Conservation (phyloP, 805 yeast species). For the Spathaspora boniae region DNA sequence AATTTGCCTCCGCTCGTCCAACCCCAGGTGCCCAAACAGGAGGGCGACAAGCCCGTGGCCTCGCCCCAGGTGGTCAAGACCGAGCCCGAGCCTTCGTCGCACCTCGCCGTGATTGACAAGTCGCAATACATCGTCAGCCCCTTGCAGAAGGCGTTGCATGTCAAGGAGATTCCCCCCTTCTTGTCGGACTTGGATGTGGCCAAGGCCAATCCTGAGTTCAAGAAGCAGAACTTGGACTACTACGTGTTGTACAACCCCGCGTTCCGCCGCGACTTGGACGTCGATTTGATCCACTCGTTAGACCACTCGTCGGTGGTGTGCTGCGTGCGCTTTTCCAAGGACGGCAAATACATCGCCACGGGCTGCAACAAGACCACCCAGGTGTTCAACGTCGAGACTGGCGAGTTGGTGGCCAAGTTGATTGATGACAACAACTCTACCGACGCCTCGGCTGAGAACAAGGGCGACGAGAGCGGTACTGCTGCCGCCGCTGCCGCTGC, state of each 20-base stretch:
- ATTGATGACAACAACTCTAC: slow-evolving; percentile 63
- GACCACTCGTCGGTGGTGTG: slow-evolving; percentile 95
- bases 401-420: slow-evolving; percentile 81
- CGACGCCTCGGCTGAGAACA: slow-evolving; percentile 41
- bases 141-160: slow-evolving; percentile 49
- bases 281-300: slow-evolving; percentile 82
- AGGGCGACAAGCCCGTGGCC: slow-evolving; percentile 1
- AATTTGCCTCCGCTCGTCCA: not conserved
- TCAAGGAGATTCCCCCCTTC: slow-evolving; percentile 78
- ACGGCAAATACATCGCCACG: slow-evolving; percentile 90
- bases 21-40: slow-evolving; percentile 5
- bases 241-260: slow-evolving; percentile 89
- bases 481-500: slow-evolving; percentile 21
- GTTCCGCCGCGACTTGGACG: slow-evolving; percentile 62
- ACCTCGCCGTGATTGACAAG: slow-evolving; percentile 37
- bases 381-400: slow-evolving; percentile 88
- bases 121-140: slow-evolving; percentile 42
- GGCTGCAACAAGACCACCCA: slow-evolving; percentile 97
- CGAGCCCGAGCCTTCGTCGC: too few species aligned
- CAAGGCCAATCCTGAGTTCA: slow-evolving; percentile 69
- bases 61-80: slow-evolving; percentile 21
- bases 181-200: slow-evolving; percentile 76
- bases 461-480: slow-evolving; percentile 33
- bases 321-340: slow-evolving; percentile 89
- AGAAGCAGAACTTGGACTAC: slow-evolving; percentile 81